These are phyloP conservation scores for Bruguiera sexangula DNA, from an alignment of 345 rosid species.

Conservation along the genomic window DNA sequence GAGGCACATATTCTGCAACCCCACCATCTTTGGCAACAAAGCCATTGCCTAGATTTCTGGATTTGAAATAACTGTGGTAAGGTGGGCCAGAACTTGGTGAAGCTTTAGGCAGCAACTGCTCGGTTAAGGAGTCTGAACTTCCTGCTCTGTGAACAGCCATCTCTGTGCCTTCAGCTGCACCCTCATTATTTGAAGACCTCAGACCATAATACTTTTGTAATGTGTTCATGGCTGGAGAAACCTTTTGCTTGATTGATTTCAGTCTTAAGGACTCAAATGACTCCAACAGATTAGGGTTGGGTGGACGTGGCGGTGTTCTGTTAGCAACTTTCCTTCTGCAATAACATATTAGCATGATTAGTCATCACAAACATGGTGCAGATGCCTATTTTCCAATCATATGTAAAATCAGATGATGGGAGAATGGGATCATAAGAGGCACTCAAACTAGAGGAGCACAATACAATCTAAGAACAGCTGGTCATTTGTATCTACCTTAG, in stretches of 20 bases:
- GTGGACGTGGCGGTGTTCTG: conserved; percentile 13
- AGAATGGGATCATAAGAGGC: too few relatives aligned
- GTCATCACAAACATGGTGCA: not conserved
- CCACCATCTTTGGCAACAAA: conserved; percentile 26
- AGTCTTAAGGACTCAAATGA: conserved; percentile 49
- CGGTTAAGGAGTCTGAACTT: conserved; percentile 19
- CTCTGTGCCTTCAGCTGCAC: conserved; percentile 46
- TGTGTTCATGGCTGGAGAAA: conserved; percentile 77
- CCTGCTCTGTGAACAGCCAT: conserved; percentile 44
- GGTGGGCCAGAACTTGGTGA: conserved; percentile 28
- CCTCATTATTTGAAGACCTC: conserved; percentile 30
- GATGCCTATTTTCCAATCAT: too few relatives aligned
- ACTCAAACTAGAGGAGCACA: too few relatives aligned
- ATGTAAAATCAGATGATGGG: too few relatives aligned
- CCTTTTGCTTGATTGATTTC: conserved; percentile 41
- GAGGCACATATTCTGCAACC: conserved; percentile 23
- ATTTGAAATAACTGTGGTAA: conserved; percentile 17
- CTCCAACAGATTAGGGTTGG: conserved; percentile 13
- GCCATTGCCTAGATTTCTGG: conserved; percentile 19
- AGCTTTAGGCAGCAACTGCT: conserved; percentile 25
- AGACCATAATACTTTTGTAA: conserved; percentile 77
- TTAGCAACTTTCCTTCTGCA: conserved; percentile 14
- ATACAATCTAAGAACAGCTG: too few relatives aligned
- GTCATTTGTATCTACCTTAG: too few relatives aligned
- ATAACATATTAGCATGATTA: not conserved